Percentiles rank a stretch among this genome's conserved stretches.
These are phyloP conservation scores for Knoxia roxburghii DNA, from an alignment of 257 asterid genomes.

Conservation along the genomic window DNA sequence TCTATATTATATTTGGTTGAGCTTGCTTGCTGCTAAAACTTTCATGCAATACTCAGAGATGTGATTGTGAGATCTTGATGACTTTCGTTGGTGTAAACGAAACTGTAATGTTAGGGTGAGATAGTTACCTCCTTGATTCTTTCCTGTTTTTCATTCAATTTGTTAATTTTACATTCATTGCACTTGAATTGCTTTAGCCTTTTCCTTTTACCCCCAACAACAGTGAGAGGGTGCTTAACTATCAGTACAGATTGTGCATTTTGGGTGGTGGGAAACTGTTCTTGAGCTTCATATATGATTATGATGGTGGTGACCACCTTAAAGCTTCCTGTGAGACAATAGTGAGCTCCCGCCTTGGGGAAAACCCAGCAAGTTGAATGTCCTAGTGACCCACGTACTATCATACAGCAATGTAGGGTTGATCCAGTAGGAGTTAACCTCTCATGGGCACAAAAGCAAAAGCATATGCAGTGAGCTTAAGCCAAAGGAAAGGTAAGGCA, in stretches of 20 bases:
- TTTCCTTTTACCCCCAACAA: neutral
- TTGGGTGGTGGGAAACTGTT: neutral
- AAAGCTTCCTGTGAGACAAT: neutral
- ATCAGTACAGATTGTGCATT: neutral
- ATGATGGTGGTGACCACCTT: neutral
- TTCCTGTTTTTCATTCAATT: slow-evolving; percentile 1
- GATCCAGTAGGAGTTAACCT: neutral
- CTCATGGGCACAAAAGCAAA: neutral
- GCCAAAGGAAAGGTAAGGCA: neutral
- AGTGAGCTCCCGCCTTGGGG: neutral
- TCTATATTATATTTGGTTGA: too few species aligned
- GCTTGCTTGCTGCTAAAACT: neutral
- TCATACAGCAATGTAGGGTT: neutral
- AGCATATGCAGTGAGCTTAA: neutral
- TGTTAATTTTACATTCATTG: neutral
- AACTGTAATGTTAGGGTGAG: neutral
- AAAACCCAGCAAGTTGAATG: neutral
- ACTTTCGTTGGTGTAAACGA: neutral
- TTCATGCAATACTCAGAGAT: neutral
- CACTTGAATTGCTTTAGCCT: neutral
- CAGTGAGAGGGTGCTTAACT: neutral
- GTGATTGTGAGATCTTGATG: neutral
- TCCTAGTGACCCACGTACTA: neutral
- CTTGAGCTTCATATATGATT: neutral
- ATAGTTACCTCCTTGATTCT: neutral